These are phyloP conservation scores for Thielaviopsis cerberus DNA, from an alignment of 2,329 filamentous ascomycete genomes.

Conservation along the genomic window DNA sequence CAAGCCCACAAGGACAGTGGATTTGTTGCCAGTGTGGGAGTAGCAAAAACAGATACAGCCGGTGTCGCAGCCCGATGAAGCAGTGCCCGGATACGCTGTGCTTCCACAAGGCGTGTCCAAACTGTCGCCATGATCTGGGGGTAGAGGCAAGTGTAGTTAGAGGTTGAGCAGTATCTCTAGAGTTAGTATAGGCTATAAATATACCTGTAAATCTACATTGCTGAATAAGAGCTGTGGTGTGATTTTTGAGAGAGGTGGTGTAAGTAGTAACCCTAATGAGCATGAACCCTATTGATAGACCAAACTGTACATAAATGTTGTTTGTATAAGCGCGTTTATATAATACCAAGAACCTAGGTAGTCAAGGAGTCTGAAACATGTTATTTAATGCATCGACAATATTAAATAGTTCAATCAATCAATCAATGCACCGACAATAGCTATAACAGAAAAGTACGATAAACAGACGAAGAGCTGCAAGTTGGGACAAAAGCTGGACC, in stretches of 20 bases:
- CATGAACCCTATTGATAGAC: too few species aligned
- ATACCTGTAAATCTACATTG: too few species aligned
- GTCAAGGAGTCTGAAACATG: neutral
- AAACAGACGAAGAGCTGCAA: neutral
- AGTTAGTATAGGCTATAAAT: neutral
- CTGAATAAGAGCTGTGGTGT: too few species aligned
- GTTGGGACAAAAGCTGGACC: neutral
- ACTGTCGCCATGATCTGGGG: slow-evolving; percentile 21
- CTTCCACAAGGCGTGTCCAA: slow-evolving; percentile 30
- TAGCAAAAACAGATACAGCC: slow-evolving; percentile 26
- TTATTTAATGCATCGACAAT: neutral
- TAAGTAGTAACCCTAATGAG: slow-evolving; percentile 1
- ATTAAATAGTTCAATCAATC: neutral
- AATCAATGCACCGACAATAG: too few species aligned
- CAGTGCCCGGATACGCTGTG: slow-evolving; percentile 32
- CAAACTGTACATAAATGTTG: too few species aligned
- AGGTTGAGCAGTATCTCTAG: neutral
- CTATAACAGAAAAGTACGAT: neutral
- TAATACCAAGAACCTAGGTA: neutral
- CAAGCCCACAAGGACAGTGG: slow-evolving; percentile 31
- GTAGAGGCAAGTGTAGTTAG: neutral
- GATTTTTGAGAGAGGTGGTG: neutral
- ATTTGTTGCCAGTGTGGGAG: slow-evolving; percentile 30
- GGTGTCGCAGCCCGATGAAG: slow-evolving; percentile 28
- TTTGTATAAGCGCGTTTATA: neutral